These are phyloP conservation scores for Pyrenula aspistea DNA, from an alignment of 495 filamentous ascomycete genomes.

Conservation along the genomic window DNA sequence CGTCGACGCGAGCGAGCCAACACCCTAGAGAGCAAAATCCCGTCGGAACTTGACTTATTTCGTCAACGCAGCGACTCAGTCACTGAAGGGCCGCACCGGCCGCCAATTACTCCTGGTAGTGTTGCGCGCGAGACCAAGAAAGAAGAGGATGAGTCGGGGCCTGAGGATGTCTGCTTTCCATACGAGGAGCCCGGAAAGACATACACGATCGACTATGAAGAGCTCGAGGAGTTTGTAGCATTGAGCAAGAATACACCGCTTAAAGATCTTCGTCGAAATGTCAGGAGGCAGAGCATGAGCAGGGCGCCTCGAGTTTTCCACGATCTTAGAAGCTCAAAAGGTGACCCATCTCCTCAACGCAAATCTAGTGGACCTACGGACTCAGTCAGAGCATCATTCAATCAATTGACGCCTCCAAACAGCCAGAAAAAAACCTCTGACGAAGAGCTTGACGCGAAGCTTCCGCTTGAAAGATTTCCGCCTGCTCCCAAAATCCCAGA, in stretches of 20 bases:
- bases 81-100: slow-evolving; percentile 46
- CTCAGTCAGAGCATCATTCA: slow-evolving; percentile 1
- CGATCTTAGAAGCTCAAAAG: slow-evolving; percentile 34
- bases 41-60: slow-evolving; percentile 41
- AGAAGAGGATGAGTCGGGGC: slow-evolving; percentile 30
- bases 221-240: slow-evolving; percentile 74
- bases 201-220: slow-evolving; percentile 72
- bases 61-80: slow-evolving; percentile 63
- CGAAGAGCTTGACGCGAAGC: slow-evolving; percentile 11
- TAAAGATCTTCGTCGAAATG: slow-evolving; percentile 9
- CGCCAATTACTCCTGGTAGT: slow-evolving; percentile 50
- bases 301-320: slow-evolving; percentile 45
- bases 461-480: slow-evolving; percentile 18
- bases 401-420: neutral
- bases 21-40: slow-evolving; percentile 46
- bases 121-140: slow-evolving; percentile 28
- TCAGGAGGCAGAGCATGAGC: slow-evolving; percentile 38
- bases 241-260: slow-evolving; percentile 35
- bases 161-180: slow-evolving; percentile 76
- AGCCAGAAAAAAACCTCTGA: slow-evolving; percentile 6
- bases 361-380: slow-evolving; percentile 7
- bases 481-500: slow-evolving; percentile 36
- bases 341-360: slow-evolving; percentile 1
- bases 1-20: slow-evolving; percentile 55
- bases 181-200: slow-evolving; percentile 42